Evolutionary conservation across 495 filamentous ascomycete genomes (phyloP).

Genomic region (Penicillium cosmopolitanum): DNA sequence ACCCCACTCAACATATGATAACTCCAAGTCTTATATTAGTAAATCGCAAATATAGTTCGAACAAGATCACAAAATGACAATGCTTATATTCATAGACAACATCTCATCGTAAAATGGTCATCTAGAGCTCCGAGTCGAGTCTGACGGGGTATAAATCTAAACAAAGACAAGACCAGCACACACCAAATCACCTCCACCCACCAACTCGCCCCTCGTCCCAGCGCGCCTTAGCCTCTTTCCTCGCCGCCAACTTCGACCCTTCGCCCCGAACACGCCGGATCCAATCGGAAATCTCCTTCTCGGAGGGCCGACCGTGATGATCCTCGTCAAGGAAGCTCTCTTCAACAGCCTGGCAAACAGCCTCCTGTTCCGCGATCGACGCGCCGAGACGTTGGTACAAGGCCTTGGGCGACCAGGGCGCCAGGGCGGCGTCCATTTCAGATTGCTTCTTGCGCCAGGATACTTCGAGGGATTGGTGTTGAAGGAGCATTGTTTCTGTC

Average conservation of each 20-base stretch:
- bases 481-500: constrained; percentile 79
- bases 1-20: background rate
- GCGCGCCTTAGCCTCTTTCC: constrained; percentile 80
- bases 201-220: constrained; percentile 96
- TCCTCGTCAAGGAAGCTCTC: constrained; percentile 82
- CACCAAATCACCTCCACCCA: constrained; percentile 74
- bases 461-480: constrained; percentile 83
- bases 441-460: constrained; percentile 86
- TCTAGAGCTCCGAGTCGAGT: too few species aligned
- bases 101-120: background rate
- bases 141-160: background rate
- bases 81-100: too few species aligned
- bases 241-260: constrained; percentile 71
- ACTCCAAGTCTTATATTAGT: too few species aligned
- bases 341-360: constrained; percentile 77
- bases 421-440: constrained; percentile 83
- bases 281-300: constrained; percentile 84
- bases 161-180: background rate
- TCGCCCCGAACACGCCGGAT: constrained; percentile 76
- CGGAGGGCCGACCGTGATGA: constrained; percentile 59
- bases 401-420: constrained; percentile 80
- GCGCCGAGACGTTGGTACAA: constrained; percentile 80
- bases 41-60: background rate
- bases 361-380: constrained; percentile 80
- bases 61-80: too few species aligned